Evolutionary conservation across 192 early-diverging fungal species (phyloP), one percentile per base, ranked within the genome.

Genomic region (Kappamyces sp.): DNA sequence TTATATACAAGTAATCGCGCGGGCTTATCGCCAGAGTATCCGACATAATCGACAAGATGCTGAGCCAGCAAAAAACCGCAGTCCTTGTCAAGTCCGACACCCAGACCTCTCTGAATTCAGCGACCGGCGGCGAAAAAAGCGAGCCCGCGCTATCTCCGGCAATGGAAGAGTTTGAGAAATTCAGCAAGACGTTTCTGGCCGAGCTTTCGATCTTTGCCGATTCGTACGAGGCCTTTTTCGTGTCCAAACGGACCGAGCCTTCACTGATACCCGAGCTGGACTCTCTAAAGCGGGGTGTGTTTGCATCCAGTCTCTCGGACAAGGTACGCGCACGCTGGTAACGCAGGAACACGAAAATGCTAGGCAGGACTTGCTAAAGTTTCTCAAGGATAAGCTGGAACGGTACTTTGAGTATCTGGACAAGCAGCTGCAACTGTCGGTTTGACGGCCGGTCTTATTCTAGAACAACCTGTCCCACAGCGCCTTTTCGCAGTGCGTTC

Each of bases 401-500:
- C n/a, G 62, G n/a, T 84, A 73, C 45, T 64, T 84, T 12, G 65
- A 70, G 4, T 54, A 57, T 1, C 64, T 78, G 6, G 52, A 64
- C 31, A 53, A 62, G 5, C 63, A 81, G 9, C 59, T 84, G 38
- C 52, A 70, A 29, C 71, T 82, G 29, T 76, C 77, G 3, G 78
- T 80, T 66, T 51, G 67, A 66, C 32, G 35, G 3, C 12, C 8
- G 5, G 58, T 29, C 42, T 66, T 9, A 12, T 5, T 49, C 2
- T 30, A 75, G 74, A 46, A 68, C 14, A 67, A 72, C 35, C 61
- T 72, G 29, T 57, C 65, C 6, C 49, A 64, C 14, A 22, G 62
- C 5, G 64, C 71, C 1, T 66, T 72, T 22, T 58, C 62, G 3
- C 36, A 49, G 30, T 68, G 68, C 36, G 58, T 77, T 45, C 64